Evolutionary conservation across 176 grass and related monocot species (phyloP).

Genomic region (Echinochloa phyllopogon): DNA sequence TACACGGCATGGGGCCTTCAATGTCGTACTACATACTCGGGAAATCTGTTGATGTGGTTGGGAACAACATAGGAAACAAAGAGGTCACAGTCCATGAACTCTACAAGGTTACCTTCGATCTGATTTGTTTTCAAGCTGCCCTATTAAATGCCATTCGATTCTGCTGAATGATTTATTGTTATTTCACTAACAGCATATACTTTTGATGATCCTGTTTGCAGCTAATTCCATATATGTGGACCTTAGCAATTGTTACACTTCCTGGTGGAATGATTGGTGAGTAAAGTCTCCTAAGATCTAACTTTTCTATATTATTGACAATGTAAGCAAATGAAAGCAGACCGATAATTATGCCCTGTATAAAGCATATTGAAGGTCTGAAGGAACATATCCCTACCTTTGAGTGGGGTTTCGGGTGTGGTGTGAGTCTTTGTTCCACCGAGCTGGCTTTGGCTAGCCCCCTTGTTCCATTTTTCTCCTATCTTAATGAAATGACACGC

Average conservation of each 20-base stretch:
- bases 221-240: constrained; percentile 70
- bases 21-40: constrained; percentile 61
- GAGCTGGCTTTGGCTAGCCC: too few relatives aligned
- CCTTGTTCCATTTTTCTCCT: too few relatives aligned
- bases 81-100: constrained; percentile 50
- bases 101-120: constrained; percentile 44
- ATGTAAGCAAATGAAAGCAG: constrained; percentile 21
- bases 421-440: too few relatives aligned
- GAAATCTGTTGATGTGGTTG: constrained; percentile 50
- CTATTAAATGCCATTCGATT: constrained; percentile 9
- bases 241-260: constrained; percentile 65
- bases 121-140: background rate
- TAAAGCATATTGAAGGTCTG: constrained; percentile 1
- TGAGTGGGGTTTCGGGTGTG: too few relatives aligned
- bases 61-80: constrained; percentile 46
- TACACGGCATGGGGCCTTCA: constrained; percentile 61
- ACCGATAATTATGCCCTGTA: background rate
- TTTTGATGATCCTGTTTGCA: constrained; percentile 38
- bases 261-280: constrained; percentile 69
- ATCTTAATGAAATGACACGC: too few relatives aligned
- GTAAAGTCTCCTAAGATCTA: constrained; percentile 14
- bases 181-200: constrained; percentile 22
- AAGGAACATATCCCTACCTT: background rate
- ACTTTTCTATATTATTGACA: constrained; percentile 10
- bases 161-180: constrained; percentile 27